Conservation (phyloP, 2,329 filamentous ascomycete species). For the Beauveria brongniartii region DNA sequence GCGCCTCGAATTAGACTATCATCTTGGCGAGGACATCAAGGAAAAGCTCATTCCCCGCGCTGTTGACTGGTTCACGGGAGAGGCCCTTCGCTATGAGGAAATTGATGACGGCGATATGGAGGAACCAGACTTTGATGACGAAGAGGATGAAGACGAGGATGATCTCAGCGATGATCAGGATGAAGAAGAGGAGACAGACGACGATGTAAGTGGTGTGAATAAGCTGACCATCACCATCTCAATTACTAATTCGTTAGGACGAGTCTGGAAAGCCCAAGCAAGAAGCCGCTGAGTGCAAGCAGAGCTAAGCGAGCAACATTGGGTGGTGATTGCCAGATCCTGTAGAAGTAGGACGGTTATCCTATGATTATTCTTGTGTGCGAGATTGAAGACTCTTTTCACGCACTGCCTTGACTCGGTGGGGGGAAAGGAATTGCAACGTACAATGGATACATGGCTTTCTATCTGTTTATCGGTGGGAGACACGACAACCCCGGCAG, state of each 20-base stretch:
- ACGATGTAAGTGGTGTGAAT: slow-evolving; percentile 50
- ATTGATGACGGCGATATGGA: slow-evolving; percentile 75
- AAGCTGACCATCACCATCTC: background rate
- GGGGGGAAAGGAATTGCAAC: background rate
- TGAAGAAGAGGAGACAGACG: slow-evolving; percentile 72
- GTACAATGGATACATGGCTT: slow-evolving; percentile 3
- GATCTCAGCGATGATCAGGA: slow-evolving; percentile 79
- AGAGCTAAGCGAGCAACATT: slow-evolving; percentile 53
- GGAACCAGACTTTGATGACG: slow-evolving; percentile 76
- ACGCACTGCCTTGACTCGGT: background rate
- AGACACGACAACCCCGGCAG: background rate
- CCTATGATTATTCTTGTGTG: background rate
- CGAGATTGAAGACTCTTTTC: background rate
- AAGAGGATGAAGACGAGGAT: slow-evolving; percentile 88
- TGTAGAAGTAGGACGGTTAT: background rate
- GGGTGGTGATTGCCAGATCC: background rate
- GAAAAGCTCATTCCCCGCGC: slow-evolving; percentile 98
- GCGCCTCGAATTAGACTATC: slow-evolving; percentile 95
- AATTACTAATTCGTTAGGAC: slow-evolving; percentile 45
- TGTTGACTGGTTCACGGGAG: slow-evolving; percentile 98
- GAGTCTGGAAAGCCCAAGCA: slow-evolving; percentile 86
- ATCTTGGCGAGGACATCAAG: slow-evolving; percentile 98
- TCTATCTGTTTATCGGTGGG: background rate
- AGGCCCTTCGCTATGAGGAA: slow-evolving; percentile 95
- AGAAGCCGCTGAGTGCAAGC: slow-evolving; percentile 92